A percentile compares a stretch with the other conserved stretches of the same genome.
Conservation (phyloP, 345 rosid species). For the Firmiana major region DNA sequence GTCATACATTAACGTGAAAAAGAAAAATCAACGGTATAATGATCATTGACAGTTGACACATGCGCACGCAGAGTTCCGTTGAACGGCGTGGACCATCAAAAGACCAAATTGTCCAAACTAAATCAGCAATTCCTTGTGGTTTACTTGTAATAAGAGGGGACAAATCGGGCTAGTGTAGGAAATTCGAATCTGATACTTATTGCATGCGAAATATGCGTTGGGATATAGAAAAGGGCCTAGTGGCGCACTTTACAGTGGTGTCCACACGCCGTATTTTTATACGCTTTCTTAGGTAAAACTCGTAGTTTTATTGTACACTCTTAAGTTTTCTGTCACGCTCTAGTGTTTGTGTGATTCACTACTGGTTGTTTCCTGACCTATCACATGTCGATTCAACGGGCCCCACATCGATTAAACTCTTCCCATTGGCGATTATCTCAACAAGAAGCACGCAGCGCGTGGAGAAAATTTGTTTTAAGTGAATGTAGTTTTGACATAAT, state of each 20-base stretch:
- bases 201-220: no score
- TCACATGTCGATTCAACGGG: no score
- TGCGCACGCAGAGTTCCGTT: background rate
- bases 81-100: background rate
- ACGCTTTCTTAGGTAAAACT: background rate
- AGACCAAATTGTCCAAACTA: background rate
- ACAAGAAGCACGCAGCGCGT: no score
- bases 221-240: constrained; percentile 4
- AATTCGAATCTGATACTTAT: no score
- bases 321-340: background rate
- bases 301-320: background rate
- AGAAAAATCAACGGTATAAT: background rate
- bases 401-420: no score
- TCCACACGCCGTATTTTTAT: constrained; percentile 33
- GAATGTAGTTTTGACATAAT: no score
- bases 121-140: background rate
- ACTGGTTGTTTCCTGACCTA: background rate
- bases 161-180: background rate
- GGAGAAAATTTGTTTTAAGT: no score
- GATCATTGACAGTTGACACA: constrained; percentile 18
- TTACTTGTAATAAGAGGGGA: background rate
- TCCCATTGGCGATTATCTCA: no score
- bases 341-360: no score
- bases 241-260: constrained; percentile 42
- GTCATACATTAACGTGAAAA: constrained; percentile 8